These are phyloP conservation scores for Lobosporangium transversale DNA, from an alignment of 192 early-diverging fungal genomes.

Conservation along the genomic window DNA sequence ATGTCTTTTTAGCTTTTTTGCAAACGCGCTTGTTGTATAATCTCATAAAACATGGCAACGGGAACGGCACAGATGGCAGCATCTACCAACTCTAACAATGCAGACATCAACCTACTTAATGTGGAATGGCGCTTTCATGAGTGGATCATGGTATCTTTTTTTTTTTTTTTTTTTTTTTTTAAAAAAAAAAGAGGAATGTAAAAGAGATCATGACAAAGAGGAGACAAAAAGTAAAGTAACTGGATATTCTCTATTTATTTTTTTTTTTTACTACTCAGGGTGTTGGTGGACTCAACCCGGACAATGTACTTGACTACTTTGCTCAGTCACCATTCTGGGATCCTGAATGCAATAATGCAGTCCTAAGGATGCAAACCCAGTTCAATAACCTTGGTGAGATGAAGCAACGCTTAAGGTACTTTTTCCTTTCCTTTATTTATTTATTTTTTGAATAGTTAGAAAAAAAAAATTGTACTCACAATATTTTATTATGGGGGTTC, in stretches of 20 bases:
- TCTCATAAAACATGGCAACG: slow-evolving; percentile 21
- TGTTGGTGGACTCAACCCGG: slow-evolving; percentile 74
- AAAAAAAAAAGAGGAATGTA: too few relatives aligned
- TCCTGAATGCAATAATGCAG: slow-evolving; percentile 78
- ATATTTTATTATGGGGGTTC: too few relatives aligned
- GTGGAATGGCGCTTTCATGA: slow-evolving; percentile 53
- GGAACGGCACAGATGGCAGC: slow-evolving; percentile 9
- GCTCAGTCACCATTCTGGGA: slow-evolving; percentile 87
- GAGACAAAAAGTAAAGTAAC: too few relatives aligned
- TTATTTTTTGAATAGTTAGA: not conserved
- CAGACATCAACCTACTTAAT: slow-evolving; percentile 24
- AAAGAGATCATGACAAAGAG: too few relatives aligned
- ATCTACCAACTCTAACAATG: not conserved
- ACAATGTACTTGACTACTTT: slow-evolving; percentile 85
- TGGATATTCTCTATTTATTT: too few relatives aligned
- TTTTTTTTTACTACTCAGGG: slow-evolving; percentile 38
- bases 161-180: too few relatives aligned
- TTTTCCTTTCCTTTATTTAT: not conserved
- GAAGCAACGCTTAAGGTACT: slow-evolving; percentile 58
- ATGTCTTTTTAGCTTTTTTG: too few relatives aligned
- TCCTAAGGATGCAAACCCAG: slow-evolving; percentile 84
- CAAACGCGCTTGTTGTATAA: too few relatives aligned
- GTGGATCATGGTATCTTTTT: slow-evolving; percentile 55
- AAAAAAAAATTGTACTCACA: too few relatives aligned
- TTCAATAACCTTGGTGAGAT: slow-evolving; percentile 73